Evolutionary conservation across 306 rosid species (phyloP), one percentile per base, ranked within the genome.

Genomic region (Castanea crenata): DNA sequence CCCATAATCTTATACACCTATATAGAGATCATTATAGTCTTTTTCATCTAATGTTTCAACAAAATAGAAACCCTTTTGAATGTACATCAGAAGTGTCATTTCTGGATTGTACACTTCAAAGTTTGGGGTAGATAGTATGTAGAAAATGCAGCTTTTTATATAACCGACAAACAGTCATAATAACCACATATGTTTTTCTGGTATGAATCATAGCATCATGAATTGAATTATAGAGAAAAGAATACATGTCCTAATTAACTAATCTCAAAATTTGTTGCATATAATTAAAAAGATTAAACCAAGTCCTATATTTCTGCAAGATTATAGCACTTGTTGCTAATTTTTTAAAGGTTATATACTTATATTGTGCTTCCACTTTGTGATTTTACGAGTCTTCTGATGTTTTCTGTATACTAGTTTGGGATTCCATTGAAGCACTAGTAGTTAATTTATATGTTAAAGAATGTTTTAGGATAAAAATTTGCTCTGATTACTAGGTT

Each of bases 341-440:
- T 29, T 13, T 63, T 21, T 61, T 58, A 21, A 21, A 62, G 44
- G 15, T 20, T 64, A 5, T 64, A 2, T 61, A 61, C 5, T 31
- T 14, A 59, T 59, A 11, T 10, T 21, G 32, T 65, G 19, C 71
- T 21, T 31, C 51, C 20, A 6, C 21, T 65, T 7, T 18, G 71
- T 31, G 21, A 61, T 61, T 61, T 61, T 12, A 11, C 8, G 14
- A n/a, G 23, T 65, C 6, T 18, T 32, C 4, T 23, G 27, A 49
- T 80, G 69, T 63, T 77, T 32, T 69, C 13, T 65, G 49, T 35
- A 27, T 52, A 62, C 34, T 70, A 92, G 99, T 96, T 95, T 85
- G 98, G 97, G 18, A 88, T 95, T 38, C 99, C 99, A 88, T 90
- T 87, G 92, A 95, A 91, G 86, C 78, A 56, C n/a, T n/a, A 18